Base-by-base conservation (phyloP, 2,329 filamentous ascomycete genomes). In the Elsinoe perseae region DNA sequence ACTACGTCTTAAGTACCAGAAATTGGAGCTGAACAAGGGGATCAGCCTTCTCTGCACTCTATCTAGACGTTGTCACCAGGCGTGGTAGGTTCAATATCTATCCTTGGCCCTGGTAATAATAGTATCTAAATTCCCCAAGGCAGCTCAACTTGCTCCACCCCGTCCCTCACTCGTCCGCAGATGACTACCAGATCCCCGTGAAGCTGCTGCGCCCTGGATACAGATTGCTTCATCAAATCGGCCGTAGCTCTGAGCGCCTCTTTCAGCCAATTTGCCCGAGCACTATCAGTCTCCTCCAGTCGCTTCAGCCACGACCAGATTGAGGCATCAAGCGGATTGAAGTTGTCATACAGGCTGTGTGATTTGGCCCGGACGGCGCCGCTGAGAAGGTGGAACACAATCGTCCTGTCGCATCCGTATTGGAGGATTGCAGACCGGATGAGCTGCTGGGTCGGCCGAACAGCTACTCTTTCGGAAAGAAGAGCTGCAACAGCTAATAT, bases 231-330 rank as follows among this genome's bases (percentile, higher is more conserved):
- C 53, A 56, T 56, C 38, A 46, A 10, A 46, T 56, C 57, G 4
- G 28, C 18, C 14, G 57, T 52, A 23, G 46, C 57, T 60, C 64
- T 64, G 9, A 69, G 59, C 9, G 62, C 56, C 14, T 57, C 60
- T 8, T 63, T 61, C 10, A 70, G 60, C 68, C 67, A 70, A 36
- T 58, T 48, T 2, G 66, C 66, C 28, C 64, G 64, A 4, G 46
- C 40, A 53, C 66, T 59, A 4, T 62, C 64, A 1, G 48, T 43
- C 16, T 56, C 54, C 14, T 61, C 60, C 50, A 64, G 63, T 18
- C 63, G 60, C 8, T 66, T 66, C 2, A 66, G 65, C 68, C 68
- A 70, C 14, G 61, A 50, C 68, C 68, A 70, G n/a, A 70, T 38
- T 18, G 59, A 54, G 23, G 65, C 61, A 57, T 70, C 67, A 12